Conservation (phyloP, 2,329 filamentous ascomycete genomes). For the Didymella lethalis region DNA sequence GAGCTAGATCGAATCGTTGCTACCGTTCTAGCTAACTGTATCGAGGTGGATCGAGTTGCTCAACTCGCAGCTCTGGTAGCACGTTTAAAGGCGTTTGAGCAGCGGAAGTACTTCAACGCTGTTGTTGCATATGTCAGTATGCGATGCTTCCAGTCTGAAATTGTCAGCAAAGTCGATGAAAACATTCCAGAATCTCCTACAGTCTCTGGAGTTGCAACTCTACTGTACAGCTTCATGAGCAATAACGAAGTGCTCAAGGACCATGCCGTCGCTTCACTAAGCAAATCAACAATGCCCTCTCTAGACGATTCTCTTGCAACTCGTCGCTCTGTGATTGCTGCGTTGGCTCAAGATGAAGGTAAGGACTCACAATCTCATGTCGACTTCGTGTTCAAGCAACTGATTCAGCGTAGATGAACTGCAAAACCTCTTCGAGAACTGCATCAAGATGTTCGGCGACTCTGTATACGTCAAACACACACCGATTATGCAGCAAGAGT, state of each 20-base stretch:
- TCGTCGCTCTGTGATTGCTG: conserved; percentile 52
- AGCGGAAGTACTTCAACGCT: conserved; percentile 54
- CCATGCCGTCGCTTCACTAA: conserved; percentile 45
- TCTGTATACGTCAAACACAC: conserved; percentile 86
- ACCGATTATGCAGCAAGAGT: conserved; percentile 87
- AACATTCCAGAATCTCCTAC: conserved; percentile 25
- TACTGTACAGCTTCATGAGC: conserved; percentile 36
- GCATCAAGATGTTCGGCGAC: conserved; percentile 79
- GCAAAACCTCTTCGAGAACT: conserved; percentile 69
- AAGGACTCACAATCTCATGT: conserved; percentile 18
- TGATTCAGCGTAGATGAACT: conserved; percentile 54
- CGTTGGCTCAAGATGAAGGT: conserved; percentile 53
- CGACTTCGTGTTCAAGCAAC: neutral
- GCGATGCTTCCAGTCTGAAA: conserved; percentile 26
- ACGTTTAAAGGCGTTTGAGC: conserved; percentile 58
- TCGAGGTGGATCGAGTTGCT: conserved; percentile 22
- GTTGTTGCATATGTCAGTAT: conserved; percentile 39
- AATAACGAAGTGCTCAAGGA: conserved; percentile 43
- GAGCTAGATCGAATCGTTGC: conserved; percentile 33
- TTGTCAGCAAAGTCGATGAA: conserved; percentile 23
- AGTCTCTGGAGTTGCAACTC: conserved; percentile 36
- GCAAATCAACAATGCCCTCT: conserved; percentile 48
- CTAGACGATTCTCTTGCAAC: conserved; percentile 41
- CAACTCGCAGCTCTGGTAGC: conserved; percentile 51
- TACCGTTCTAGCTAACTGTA: conserved; percentile 27